Base-by-base conservation (phyloP, 306 rosid species). In the Sesbania bispinosa region DNA sequence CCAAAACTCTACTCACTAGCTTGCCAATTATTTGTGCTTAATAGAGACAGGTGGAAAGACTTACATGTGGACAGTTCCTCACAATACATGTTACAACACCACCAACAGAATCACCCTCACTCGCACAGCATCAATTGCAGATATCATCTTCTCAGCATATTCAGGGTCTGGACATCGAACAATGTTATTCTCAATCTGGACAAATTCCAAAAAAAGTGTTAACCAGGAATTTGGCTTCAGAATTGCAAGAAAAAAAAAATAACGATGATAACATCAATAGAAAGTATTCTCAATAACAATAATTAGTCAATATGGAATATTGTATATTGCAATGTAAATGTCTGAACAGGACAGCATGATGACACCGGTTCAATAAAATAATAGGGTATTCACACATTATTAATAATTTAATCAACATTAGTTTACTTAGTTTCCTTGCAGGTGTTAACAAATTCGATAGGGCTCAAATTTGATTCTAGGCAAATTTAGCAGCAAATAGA, bases 111-210 rank as follows among this genome's bases (percentile, higher is more conserved):
- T 95, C 93, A 76, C 99, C 97, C 78, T 89, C 76, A 88, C 92
- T 55, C 97, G 89, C 62, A 95, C 87, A 27, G 78, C 81, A 81
- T 95, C 99, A 73, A 95, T 84, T 60, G 96, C 97, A 59, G 86
- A 73, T 68, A 91, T 95, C 99, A 95, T 95, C 90, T 89, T 91
- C 75, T 95, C 93, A 36, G 99, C 99, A 67, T 86, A 91, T 81
- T 89, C 93, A 38, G 97, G 85, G 84, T 91, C 84, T 47, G 99
- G 99, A 83, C 99, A 95, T 73, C 99, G 85, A 53, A 88, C 97
- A 42, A 95, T 95, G 65, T 91, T 95, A 81, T 90, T 89, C 84
- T 95, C 97, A 8, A 95, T 85, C 99, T 91, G 89, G 80, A 18
- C 32, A 73, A 39, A 19, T 51, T 35, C 36, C 64, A 69, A 47